Conservation (phyloP, 2,329 filamentous ascomycete species). For the Emmonsiellopsis sp. region DNA sequence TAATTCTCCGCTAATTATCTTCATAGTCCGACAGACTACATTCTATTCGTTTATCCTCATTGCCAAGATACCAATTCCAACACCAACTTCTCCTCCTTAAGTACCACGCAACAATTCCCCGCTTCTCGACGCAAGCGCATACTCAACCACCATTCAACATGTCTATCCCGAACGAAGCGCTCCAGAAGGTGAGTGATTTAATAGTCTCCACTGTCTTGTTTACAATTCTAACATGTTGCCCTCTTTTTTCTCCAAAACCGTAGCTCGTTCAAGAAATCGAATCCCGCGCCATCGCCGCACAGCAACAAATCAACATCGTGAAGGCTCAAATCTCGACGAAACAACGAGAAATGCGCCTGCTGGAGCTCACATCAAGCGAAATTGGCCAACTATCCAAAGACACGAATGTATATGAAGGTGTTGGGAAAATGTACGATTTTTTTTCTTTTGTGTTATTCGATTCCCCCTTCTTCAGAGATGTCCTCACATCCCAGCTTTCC, state of each 20-base stretch:
- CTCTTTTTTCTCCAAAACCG: not conserved
- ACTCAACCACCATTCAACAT: constrained; percentile 42
- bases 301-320: constrained; percentile 84
- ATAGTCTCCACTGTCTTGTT: not conserved
- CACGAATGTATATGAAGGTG: constrained; percentile 83
- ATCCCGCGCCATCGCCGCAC: constrained; percentile 73
- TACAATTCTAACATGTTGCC: not conserved
- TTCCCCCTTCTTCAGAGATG: not conserved
- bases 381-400: constrained; percentile 64
- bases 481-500: not conserved
- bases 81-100: not conserved
- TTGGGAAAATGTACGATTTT: constrained; percentile 80
- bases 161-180: constrained; percentile 88
- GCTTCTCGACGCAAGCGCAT: not conserved
- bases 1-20: not conserved
- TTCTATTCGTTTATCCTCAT: not conserved
- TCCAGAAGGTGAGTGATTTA: constrained; percentile 65
- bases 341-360: constrained; percentile 78
- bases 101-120: not conserved
- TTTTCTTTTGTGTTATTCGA: not conserved
- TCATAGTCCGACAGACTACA: not conserved
- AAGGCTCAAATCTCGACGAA: constrained; percentile 76
- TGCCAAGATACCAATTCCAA: not conserved
- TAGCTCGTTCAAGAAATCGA: constrained; percentile 92
- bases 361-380: constrained; percentile 79